A percentile compares a stretch with the other conserved stretches of the same genome.
These are phyloP conservation scores for Trichoderma pleuroti DNA, from an alignment of 2,329 filamentous ascomycete genomes.

Conservation along the genomic window DNA sequence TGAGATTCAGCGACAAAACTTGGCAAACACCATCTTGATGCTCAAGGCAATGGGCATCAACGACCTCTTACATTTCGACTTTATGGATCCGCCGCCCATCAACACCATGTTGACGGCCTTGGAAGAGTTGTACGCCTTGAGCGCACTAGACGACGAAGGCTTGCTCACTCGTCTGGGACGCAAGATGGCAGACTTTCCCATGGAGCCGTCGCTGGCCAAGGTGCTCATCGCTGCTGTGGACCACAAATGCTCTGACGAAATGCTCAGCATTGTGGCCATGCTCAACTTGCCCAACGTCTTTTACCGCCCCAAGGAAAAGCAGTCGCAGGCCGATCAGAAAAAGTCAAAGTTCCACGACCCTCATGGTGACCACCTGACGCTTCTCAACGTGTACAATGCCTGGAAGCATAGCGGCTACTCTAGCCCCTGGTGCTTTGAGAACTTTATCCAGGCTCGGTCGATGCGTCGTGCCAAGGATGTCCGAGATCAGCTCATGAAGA, in stretches of 20 bases:
- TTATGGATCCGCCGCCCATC: conserved; percentile 96
- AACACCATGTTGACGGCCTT: conserved; percentile 97
- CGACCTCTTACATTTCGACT: conserved; percentile 93
- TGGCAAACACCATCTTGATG: conserved; percentile 92
- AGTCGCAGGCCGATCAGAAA: conserved; percentile 93
- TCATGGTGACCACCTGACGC: conserved; percentile 86
- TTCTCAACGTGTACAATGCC: conserved; percentile 95
- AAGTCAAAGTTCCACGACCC: conserved; percentile 97
- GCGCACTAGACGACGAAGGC: conserved; percentile 91
- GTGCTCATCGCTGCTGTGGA: conserved; percentile 85
- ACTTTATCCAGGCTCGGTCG: conserved; percentile 89
- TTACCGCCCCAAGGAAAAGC: conserved; percentile 96
- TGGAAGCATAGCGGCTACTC: conserved; percentile 85
- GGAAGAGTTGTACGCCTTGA: conserved; percentile 90
- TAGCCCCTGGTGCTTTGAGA: conserved; percentile 93
- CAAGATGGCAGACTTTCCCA: conserved; percentile 98
- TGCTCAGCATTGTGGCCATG: conserved; percentile 93
- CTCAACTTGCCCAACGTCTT: conserved; percentile 83
- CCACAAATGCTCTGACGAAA: conserved; percentile 85
- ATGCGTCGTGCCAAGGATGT: conserved; percentile 92
- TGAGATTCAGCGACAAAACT: conserved; percentile 92
- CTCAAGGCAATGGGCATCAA: conserved; percentile 99
- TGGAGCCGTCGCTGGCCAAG: conserved; percentile 91
- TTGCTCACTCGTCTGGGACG: conserved; percentile 85
- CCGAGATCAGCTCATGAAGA: conserved; percentile 83